Evolutionary conservation across 208 protist species (phyloP).

Genomic region (Baffinella frigidus): DNA sequence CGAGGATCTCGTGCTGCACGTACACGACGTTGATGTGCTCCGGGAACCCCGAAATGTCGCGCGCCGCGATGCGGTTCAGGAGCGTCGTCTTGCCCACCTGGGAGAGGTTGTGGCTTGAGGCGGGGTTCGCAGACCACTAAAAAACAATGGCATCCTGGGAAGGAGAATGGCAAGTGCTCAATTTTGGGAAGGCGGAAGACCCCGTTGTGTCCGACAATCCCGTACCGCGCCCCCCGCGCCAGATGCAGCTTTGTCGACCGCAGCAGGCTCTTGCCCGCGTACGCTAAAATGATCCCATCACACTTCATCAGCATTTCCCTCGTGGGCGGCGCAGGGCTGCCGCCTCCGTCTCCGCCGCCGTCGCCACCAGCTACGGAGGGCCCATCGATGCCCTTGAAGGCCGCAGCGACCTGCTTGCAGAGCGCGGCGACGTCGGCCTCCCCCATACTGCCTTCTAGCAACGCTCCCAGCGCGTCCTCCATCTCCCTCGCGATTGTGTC

Average conservation of each 20-base stretch:
- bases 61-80: constrained; percentile 20
- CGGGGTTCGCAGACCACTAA: no score
- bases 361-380: background rate
- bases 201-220: constrained; percentile 41
- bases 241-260: background rate
- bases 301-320: background rate
- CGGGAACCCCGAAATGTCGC: constrained; percentile 43
- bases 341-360: background rate
- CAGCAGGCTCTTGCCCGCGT: constrained; percentile 37
- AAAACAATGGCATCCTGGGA: no score
- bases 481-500: background rate
- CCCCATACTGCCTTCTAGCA: constrained; percentile 23
- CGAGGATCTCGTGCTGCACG: constrained; percentile 54
- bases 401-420: background rate
- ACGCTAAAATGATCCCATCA: constrained; percentile 54
- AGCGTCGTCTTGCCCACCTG: constrained; percentile 62
- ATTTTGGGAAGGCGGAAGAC: no score
- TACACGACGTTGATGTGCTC: background rate
- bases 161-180: no score
- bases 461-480: constrained; percentile 19
- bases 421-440: background rate
- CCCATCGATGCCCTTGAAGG: background rate
- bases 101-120: no score
- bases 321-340: background rate
- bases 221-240: background rate